These are phyloP conservation scores for Cylindrotheca fusiformis DNA, from an alignment of 108 stramenopile genomes.

Conservation along the genomic window DNA sequence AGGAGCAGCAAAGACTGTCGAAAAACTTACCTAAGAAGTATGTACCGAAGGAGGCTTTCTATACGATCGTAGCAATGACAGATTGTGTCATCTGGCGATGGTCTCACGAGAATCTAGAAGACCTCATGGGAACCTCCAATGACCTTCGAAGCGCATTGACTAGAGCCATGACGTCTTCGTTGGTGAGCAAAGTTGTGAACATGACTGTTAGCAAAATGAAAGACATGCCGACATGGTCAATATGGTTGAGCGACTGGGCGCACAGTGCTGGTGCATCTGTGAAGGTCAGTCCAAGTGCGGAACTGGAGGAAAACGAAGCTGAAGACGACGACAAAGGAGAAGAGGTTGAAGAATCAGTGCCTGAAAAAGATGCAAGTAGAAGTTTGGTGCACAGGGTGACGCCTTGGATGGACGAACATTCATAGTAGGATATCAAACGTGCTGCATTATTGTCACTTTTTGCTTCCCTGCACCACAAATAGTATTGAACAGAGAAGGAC, in stretches of 20 bases:
- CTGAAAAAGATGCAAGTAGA: neutral
- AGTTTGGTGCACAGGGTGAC: too few species aligned
- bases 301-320: neutral
- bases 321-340: neutral
- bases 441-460: too few species aligned
- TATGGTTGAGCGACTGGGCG: conserved; percentile 47
- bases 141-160: conserved; percentile 71
- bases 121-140: conserved; percentile 55
- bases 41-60: conserved; percentile 20
- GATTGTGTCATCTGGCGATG: conserved; percentile 59
- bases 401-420: too few species aligned
- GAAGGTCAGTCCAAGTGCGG: neutral
- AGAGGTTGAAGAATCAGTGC: neutral
- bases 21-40: neutral
- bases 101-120: conserved; percentile 68
- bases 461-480: too few species aligned
- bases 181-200: conserved; percentile 82
- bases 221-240: conserved; percentile 25
- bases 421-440: too few species aligned
- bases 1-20: conserved; percentile 8
- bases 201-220: conserved; percentile 47
- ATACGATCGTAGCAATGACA: conserved; percentile 58
- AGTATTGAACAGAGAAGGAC: too few species aligned
- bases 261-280: conserved; percentile 23
- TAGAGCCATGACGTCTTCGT: conserved; percentile 71